Percentiles rank a stretch among this genome's conserved stretches.
Conservation (phyloP, 2,329 filamentous ascomycete genomes). For the Trichophyton verrucosum region DNA sequence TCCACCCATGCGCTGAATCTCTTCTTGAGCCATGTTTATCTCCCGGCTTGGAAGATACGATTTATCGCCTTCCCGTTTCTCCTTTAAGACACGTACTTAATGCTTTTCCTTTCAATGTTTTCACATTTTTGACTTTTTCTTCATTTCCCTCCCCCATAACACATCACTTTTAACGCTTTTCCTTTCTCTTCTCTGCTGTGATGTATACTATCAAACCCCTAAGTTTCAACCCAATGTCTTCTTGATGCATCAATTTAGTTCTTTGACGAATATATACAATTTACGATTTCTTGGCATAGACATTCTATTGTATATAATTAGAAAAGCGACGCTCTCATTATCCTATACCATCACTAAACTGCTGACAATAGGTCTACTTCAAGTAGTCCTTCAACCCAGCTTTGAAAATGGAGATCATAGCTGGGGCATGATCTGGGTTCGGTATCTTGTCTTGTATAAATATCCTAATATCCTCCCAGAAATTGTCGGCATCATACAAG, state of each 20-base stretch:
- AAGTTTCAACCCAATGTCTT: not conserved
- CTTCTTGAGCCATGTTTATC: not conserved
- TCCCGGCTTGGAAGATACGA: not conserved
- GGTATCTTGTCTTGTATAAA: slow-evolving; percentile 70
- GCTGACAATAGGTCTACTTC: not conserved
- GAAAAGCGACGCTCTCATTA: not conserved
- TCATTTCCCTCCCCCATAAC: slow-evolving; percentile 11
- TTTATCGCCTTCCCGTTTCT: not conserved
- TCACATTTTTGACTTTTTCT: slow-evolving; percentile 12
- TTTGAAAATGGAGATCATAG: slow-evolving; percentile 56
- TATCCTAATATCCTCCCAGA: slow-evolving; percentile 75
- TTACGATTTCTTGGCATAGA: not conserved
- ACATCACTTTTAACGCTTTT: slow-evolving; percentile 15
- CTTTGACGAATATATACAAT: not conserved
- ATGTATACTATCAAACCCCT: not conserved
- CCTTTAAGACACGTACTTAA: slow-evolving; percentile 8
- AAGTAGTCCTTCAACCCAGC: slow-evolving; percentile 47
- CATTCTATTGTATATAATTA: not conserved
- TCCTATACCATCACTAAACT: not conserved
- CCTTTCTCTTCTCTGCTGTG: slow-evolving; percentile 15
- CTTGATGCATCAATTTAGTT: not conserved
- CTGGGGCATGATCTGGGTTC: slow-evolving; percentile 52
- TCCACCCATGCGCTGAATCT: not conserved
- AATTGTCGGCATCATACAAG: slow-evolving; percentile 48
- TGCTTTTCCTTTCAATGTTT: slow-evolving; percentile 20